phyloP scores from a whole-genome alignment of 169 alveolate species.

The Perkinsus olseni region DNA sequence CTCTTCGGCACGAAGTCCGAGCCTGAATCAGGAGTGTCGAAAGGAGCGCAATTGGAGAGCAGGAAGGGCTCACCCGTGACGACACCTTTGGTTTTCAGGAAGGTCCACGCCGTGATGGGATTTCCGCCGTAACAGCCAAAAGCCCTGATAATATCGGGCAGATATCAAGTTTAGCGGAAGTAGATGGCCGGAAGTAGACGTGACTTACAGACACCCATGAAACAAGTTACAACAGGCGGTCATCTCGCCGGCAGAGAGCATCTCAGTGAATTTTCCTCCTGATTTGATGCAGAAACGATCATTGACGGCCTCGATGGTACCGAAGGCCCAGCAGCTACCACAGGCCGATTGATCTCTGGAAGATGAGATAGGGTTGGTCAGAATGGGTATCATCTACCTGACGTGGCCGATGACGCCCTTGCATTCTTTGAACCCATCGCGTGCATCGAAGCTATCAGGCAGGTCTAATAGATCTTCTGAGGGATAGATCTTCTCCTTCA shows the following conservation, averaged over 20 bases:
- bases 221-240: background rate
- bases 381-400: background rate
- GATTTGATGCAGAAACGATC: conserved; percentile 62
- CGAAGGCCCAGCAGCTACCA: conserved; percentile 84
- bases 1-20: background rate
- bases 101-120: background rate
- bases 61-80: background rate
- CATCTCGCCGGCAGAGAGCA: conserved; percentile 40
- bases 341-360: conserved; percentile 60
- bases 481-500: background rate
- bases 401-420: background rate
- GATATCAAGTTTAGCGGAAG: background rate
- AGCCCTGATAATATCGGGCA: background rate
- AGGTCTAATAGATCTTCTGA: background rate
- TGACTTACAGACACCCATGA: background rate
- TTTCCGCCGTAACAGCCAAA: background rate
- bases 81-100: background rate
- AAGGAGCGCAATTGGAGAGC: background rate
- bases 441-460: background rate
- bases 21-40: background rate
- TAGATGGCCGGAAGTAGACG: background rate
- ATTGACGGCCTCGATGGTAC: conserved; percentile 62
- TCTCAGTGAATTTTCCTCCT: conserved; percentile 1
- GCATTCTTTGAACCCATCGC: background rate
- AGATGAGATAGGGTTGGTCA: background rate